Evolutionary conservation across 495 filamentous ascomycete genomes (phyloP).

Genomic region (Aspergillus saccharolyticus): DNA sequence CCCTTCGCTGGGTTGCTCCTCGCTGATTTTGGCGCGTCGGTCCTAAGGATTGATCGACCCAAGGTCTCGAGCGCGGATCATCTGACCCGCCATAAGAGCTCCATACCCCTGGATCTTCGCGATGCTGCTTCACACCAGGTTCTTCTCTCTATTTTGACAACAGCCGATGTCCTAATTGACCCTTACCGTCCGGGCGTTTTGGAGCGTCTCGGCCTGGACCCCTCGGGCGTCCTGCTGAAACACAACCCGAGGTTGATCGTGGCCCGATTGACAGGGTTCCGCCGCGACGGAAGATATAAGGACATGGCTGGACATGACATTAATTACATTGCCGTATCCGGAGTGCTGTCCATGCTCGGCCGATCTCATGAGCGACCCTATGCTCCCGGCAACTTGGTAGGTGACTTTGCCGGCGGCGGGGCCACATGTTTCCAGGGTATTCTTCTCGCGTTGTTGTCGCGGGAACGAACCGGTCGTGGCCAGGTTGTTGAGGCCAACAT

Average conservation of each 20-base stretch:
- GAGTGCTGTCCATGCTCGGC: constrained; percentile 72
- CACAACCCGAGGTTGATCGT: constrained; percentile 76
- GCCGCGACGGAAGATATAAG: constrained; percentile 77
- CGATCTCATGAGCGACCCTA: constrained; percentile 62
- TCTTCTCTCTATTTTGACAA: constrained; percentile 55
- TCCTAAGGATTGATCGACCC: constrained; percentile 80
- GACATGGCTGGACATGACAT: constrained; percentile 97
- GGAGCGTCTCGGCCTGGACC: constrained; percentile 73
- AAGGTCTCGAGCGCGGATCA: constrained; percentile 48
- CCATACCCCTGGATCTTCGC: constrained; percentile 74
- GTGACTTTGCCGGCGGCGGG: constrained; percentile 91
- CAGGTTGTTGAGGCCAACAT: constrained; percentile 95
- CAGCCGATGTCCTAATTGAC: constrained; percentile 80
- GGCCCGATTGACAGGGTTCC: constrained; percentile 82
- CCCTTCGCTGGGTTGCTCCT: constrained; percentile 88
- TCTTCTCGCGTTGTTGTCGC: constrained; percentile 39
- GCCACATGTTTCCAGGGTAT: constrained; percentile 62
- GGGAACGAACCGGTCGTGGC: constrained; percentile 55
- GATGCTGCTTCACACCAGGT: constrained; percentile 55
- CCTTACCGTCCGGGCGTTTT: constrained; percentile 88
- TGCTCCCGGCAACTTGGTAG: constrained; percentile 77
- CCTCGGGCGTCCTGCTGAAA: constrained; percentile 53
- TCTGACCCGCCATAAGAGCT: constrained; percentile 72
- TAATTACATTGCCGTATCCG: constrained; percentile 89
- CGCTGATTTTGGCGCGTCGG: constrained; percentile 79